phyloP scores from a whole-genome alignment of 352 stramenopile species.

The Pythium guiyangense region DNA sequence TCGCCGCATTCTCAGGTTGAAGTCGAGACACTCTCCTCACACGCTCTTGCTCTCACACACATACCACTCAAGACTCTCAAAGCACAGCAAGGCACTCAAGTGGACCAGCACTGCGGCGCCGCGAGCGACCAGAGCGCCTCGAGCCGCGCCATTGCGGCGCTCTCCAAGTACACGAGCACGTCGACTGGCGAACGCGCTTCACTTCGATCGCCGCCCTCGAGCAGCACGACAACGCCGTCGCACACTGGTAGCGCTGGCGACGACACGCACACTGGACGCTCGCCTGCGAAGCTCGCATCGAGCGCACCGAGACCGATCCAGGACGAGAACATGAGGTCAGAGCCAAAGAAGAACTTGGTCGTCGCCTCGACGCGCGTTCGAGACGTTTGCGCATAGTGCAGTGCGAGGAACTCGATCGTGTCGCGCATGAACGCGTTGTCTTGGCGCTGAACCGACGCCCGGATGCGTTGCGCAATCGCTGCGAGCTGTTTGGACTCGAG shows the following conservation, averaged over 20 bases:
- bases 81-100: constrained; percentile 2
- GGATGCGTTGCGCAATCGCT: constrained; percentile 7
- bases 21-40: too few species aligned
- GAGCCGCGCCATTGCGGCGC: constrained; percentile 8
- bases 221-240: constrained; percentile 14
- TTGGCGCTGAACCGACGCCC: constrained; percentile 6
- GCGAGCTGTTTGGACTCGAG: neutral
- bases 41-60: neutral
- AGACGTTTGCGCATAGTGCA: neutral
- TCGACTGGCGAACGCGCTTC: constrained; percentile 3
- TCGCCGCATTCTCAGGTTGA: too few species aligned
- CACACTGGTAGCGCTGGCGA: neutral
- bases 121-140: constrained; percentile 6
- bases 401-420: constrained; percentile 10
- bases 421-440: constrained; percentile 11
- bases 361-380: constrained; percentile 3
- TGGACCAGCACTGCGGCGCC: neutral
- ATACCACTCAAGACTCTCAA: too few species aligned
- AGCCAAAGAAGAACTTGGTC: constrained; percentile 14
- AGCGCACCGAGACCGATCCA: constrained; percentile 9
- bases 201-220: neutral
- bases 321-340: constrained; percentile 15
- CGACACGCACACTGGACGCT: constrained; percentile 4
- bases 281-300: constrained; percentile 8
- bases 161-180: constrained; percentile 15